Evolutionary conservation across 2,329 filamentous ascomycete species (phyloP), one percentile per base, ranked within the genome.

Genomic region (Aspergillus texensis): DNA sequence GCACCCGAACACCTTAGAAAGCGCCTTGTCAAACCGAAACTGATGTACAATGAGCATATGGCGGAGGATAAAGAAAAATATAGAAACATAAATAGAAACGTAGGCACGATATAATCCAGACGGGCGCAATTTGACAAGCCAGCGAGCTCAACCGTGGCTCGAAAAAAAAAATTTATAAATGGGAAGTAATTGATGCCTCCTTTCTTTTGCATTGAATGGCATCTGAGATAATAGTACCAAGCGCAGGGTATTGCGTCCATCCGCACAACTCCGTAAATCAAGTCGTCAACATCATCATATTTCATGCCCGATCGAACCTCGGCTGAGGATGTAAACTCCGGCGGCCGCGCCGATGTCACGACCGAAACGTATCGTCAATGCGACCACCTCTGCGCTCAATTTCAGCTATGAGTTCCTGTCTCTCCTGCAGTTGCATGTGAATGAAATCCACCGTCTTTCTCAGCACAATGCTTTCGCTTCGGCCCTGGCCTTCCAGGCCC

Each of bases 401-500:
- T 64, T 84, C 80, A 30, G 83, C 79, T 59, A 91, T 81, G 62
- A 92, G 77, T 28, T 81, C 78, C 60, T 85, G 82, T 21, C 89
- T 83, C 73, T 87, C 84, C 55, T 83, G 79, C 10, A 92, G 77
- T 73, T 89, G 82, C 65, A 87, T 79, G 48, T 82, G 82, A 72
- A 91, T 89, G 66, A 84, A 90, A 16, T 89, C 87, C 34, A 91
- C 86, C 0, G 89, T 91, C 67, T 85, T 85, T 66, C 89, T 87
- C 26, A 97, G 83, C n/a, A 97, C 92, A 21, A 93, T 83, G 32
- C 91, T 92, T 77, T 97, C 93, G 67, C 92, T 95, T 53, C 93
- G 88, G 1, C 91, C 93, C 72, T 94, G 91, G 0, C 93, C 93
- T 71, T 92, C 86, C 59, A 96, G 84, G 0, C 91, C 92, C 0